Evolutionary conservation across 345 rosid species (phyloP).

Genomic region (Stellera chamaejasme): DNA sequence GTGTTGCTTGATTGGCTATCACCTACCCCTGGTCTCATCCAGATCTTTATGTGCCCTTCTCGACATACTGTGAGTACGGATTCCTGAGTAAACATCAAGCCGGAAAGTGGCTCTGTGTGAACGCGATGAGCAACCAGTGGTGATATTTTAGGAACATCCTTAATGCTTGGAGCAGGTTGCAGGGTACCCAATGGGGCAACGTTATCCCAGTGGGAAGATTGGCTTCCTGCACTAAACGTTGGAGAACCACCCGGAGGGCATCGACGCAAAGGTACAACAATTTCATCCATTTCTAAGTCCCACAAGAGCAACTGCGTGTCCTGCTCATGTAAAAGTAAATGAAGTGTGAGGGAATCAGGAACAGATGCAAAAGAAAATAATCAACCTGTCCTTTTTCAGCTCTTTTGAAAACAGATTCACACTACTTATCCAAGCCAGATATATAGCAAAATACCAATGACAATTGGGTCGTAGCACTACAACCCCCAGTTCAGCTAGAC

Average conservation of each 20-base stretch:
- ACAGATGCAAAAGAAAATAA: too few species aligned
- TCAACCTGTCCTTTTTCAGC: too few species aligned
- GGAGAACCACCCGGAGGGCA: slow-evolving; percentile 94
- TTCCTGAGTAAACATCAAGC: slow-evolving; percentile 80
- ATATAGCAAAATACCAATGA: too few species aligned
- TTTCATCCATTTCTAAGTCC: slow-evolving; percentile 98
- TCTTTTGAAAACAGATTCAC: too few species aligned
- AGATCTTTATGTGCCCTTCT: slow-evolving; percentile 91
- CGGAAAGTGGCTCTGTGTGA: slow-evolving; percentile 93
- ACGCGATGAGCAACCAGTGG: slow-evolving; percentile 83
- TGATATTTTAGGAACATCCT: slow-evolving; percentile 89
- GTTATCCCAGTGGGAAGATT: slow-evolving; percentile 97
- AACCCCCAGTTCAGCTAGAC: too few species aligned
- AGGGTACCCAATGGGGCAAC: slow-evolving; percentile 61
- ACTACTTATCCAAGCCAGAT: too few species aligned
- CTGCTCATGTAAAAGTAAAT: slow-evolving; percentile 32
- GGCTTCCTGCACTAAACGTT: slow-evolving; percentile 93
- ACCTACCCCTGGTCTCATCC: slow-evolving; percentile 74
- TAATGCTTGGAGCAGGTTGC: slow-evolving; percentile 92
- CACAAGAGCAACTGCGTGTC: slow-evolving; percentile 93
- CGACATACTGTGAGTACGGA: slow-evolving; percentile 83
- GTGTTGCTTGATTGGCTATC: slow-evolving; percentile 55
- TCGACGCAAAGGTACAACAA: slow-evolving; percentile 90
- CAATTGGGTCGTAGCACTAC: too few species aligned
- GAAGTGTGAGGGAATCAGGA: background rate